Percentiles rank a stretch among this genome's conserved stretches.
Evolutionary conservation across 2,329 filamentous ascomycete genomes (phyloP).

Genomic region (Ophiostoma australiae): DNA sequence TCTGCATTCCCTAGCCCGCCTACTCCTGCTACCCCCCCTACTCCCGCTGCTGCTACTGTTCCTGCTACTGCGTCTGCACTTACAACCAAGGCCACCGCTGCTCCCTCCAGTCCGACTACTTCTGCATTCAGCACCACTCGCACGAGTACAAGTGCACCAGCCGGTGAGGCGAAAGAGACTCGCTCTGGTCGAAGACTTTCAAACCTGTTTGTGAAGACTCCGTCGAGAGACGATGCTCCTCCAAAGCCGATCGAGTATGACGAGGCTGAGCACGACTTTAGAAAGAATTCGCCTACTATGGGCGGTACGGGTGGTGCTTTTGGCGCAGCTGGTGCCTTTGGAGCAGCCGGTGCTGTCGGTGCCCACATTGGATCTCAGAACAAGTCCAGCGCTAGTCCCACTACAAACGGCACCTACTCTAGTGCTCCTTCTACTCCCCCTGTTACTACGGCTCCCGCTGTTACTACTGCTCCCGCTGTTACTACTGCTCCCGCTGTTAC

Average conservation of each 20-base stretch:
- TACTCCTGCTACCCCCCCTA: not conserved
- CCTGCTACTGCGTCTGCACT: not conserved
- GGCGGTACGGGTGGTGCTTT: not conserved
- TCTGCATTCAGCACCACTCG: not conserved
- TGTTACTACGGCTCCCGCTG: too few relatives aligned
- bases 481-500: not conserved
- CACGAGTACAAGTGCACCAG: not conserved
- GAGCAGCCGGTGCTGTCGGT: slow-evolving; percentile 17
- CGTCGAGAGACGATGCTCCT: not conserved
- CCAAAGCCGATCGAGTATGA: not conserved
- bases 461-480: not conserved
- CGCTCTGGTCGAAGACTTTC: not conserved
- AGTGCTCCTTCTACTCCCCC: not conserved
- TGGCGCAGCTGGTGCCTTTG: slow-evolving; percentile 13
- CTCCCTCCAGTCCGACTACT: not conserved
- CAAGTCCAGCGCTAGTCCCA: not conserved
- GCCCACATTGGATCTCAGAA: not conserved
- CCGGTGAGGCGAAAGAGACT: not conserved
- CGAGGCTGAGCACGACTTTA: not conserved
- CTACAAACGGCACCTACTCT: not conserved
- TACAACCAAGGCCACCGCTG: not conserved
- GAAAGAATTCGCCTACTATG: not conserved
- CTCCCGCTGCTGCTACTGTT: not conserved
- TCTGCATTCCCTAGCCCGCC: not conserved
- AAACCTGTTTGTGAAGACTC: not conserved